phyloP scores from a whole-genome alignment of 1,284 basidiomycete species.

The Marasmius sp. region DNA sequence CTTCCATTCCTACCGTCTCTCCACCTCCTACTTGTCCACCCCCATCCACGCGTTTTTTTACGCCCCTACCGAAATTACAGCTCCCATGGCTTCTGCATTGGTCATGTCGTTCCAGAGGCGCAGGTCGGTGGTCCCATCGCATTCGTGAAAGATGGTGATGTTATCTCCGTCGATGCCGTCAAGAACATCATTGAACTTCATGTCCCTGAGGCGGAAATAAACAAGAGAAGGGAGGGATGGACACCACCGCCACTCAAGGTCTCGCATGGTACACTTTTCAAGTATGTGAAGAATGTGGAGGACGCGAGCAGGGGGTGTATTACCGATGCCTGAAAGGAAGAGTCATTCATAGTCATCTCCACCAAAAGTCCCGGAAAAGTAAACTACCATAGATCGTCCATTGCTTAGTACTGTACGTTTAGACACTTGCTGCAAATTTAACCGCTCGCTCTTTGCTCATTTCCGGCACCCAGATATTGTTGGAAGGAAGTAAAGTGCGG shows the following conservation, averaged over 20 bases:
- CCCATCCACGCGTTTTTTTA: not conserved
- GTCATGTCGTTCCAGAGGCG: constrained; percentile 90
- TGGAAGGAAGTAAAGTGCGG: not conserved
- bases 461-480: not conserved
- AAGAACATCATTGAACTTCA: constrained; percentile 79
- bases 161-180: constrained; percentile 83
- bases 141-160: constrained; percentile 85
- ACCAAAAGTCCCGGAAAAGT: not conserved
- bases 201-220: constrained; percentile 73
- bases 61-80: constrained; percentile 32
- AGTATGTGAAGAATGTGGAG: constrained; percentile 82
- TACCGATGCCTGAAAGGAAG: constrained; percentile 65
- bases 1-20: not conserved
- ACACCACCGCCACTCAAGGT: constrained; percentile 84
- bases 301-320: constrained; percentile 90
- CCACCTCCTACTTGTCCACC: not conserved
- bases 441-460: not conserved
- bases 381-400: not conserved
- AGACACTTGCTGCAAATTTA: too few relatives aligned
- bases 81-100: constrained; percentile 89
- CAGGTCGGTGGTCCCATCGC: constrained; percentile 91
- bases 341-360: not conserved
- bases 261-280: constrained; percentile 81
- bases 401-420: not conserved
- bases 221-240: constrained; percentile 67